Evolutionary conservation across 2,329 filamentous ascomycete genomes (phyloP), one percentile per base, ranked within the genome.

Genomic region (Thielaviopsis populi): DNA sequence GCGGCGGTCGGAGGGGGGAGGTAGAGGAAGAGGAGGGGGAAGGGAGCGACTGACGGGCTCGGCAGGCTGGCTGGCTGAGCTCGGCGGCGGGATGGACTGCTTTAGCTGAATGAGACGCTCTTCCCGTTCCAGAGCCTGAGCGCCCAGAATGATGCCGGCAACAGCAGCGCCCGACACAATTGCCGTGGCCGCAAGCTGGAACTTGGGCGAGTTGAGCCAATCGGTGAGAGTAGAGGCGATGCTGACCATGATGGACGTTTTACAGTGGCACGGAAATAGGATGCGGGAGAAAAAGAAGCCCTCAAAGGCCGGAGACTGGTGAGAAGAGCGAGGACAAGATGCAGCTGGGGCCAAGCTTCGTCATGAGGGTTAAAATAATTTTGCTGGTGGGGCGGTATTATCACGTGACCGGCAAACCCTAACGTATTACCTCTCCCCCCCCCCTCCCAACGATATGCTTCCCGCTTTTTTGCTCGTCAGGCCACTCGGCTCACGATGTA

Each of bases 141-240:
- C 85, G 22, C 82, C 81, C 15, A 87, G 73, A 40, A 87, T 77
- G 7, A 82, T 75, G n/a, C 78, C 77, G 1, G 83, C 83, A 30
- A 81, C 83, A 0, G 83, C 76, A 8, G 79, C 80, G 19, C 83
- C 84, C 0, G 83, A 86, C 15, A 83, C 74, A 24, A 89, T 76
- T 1, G 89, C 89, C 0, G 88, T 90, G 2, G 85, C 82, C 19
- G 84, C 80, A 42, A 94, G 76, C 72, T 91, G 88, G 50, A 80
- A 71, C 30, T 77, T 77, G 41, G 78, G 74, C 69, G 74, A 79
- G 46, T 70, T 58, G 15, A 66, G 64, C 64, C 64, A 66, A 33
- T 66, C 64, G 3, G 64, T 41, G 17, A 66, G 61, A 27, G 61
- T 66, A 27, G 19, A 27, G 63, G 62, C 61, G 65, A 65, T 63